phyloP scores from a whole-genome alignment of 2,329 filamentous ascomycete genomes.

The Mycocentrospora acerina region DNA sequence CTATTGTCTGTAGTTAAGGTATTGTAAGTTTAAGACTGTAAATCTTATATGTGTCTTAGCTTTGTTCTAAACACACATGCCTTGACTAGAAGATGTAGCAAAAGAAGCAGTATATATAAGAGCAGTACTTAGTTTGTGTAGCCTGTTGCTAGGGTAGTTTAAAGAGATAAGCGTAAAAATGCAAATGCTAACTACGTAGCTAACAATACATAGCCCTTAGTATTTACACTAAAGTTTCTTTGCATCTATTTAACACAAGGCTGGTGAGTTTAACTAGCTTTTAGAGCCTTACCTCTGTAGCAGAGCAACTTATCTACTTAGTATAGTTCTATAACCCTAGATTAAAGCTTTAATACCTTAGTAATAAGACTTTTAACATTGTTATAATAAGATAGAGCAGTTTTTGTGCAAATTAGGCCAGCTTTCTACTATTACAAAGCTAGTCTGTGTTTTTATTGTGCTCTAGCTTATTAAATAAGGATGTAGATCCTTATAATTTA shows the following conservation, averaged over 20 bases:
- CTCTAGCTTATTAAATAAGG: neutral
- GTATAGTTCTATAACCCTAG: no score
- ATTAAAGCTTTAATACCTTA: no score
- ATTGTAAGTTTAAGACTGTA: no score
- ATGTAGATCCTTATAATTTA: neutral
- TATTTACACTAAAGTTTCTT: neutral
- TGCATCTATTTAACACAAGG: neutral
- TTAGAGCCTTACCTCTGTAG: neutral
- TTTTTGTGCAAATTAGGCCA: neutral
- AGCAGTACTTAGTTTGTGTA: no score
- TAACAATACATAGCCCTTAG: neutral
- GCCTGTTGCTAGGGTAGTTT: neutral
- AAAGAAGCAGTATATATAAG: no score
- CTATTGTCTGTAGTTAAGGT: no score
- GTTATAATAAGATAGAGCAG: conserved; percentile 1
- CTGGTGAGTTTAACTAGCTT: neutral
- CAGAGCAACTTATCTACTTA: neutral
- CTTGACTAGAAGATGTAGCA: neutral
- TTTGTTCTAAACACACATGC: neutral
- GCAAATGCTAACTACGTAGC: neutral
- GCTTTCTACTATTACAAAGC: neutral
- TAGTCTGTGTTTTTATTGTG: neutral
- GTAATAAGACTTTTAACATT: no score
- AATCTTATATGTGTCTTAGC: neutral
- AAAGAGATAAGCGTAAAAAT: conserved; percentile 1